Evolutionary conservation across 371 early-diverging fungal genomes (phyloP).

Genomic region (Zychaea mexicana): DNA sequence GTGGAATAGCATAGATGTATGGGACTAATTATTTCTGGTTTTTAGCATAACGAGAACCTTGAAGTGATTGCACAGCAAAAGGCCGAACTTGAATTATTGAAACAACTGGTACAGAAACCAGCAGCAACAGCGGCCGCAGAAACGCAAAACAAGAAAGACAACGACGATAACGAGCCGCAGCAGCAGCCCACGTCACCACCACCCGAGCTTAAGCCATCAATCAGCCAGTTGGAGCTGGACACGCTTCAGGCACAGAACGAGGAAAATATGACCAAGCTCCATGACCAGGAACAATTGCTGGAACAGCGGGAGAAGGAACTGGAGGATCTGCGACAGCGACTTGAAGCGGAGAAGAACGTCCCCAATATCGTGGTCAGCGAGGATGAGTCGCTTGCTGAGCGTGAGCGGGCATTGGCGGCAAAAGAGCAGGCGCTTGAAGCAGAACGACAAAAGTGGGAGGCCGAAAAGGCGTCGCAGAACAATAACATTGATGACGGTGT

Average conservation of each 20-base stretch:
- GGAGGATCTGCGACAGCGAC: conserved; percentile 29
- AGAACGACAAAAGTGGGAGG: conserved; percentile 18
- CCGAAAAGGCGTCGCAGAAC: conserved; percentile 14
- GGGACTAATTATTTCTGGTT: conserved; percentile 1
- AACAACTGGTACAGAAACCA: conserved; percentile 11
- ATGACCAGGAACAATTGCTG: conserved; percentile 30
- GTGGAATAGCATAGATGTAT: neutral
- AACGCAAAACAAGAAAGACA: conserved; percentile 10
- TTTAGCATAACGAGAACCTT: conserved; percentile 43
- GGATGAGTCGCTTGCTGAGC: conserved; percentile 13
- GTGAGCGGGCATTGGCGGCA: conserved; percentile 29
- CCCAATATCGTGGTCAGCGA: conserved; percentile 25
- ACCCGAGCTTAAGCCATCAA: conserved; percentile 15
- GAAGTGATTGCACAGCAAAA: conserved; percentile 54
- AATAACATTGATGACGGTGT: conserved; percentile 28
- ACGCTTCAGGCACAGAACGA: conserved; percentile 21
- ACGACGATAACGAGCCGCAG: neutral
- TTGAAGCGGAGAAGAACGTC: conserved; percentile 34
- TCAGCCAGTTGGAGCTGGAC: conserved; percentile 18
- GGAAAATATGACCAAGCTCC: conserved; percentile 15
- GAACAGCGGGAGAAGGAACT: conserved; percentile 33
- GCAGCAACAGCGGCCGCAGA: conserved; percentile 9
- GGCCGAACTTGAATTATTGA: conserved; percentile 48
- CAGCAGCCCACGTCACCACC: neutral
- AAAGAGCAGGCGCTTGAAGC: conserved; percentile 22